Percentiles rank a stretch among this genome's conserved stretches.
Evolutionary conservation across 495 filamentous ascomycete species (phyloP).

Genomic region (Xylaria venustula): DNA sequence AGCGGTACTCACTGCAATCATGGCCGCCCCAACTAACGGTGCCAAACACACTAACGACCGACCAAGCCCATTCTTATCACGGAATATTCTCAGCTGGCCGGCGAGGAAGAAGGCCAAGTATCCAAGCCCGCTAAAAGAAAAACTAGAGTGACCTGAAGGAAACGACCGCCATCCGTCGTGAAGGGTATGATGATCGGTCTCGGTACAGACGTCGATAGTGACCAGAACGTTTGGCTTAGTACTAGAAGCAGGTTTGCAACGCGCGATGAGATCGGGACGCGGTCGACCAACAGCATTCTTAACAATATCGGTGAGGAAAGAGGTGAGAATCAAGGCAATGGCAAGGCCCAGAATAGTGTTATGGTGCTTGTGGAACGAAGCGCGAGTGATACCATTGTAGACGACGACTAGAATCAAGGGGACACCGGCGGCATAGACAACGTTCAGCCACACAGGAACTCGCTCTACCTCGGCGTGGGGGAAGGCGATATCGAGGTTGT

Average conservation of each 20-base stretch:
- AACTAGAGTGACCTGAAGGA: constrained; percentile 83
- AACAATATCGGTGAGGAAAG: constrained; percentile 83
- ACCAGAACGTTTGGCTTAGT: constrained; percentile 69
- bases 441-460: constrained; percentile 74
- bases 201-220: constrained; percentile 74
- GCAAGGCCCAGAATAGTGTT: constrained; percentile 78
- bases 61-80: constrained; percentile 66
- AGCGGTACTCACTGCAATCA: constrained; percentile 59
- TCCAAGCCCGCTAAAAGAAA: constrained; percentile 82
- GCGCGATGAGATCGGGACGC: constrained; percentile 81
- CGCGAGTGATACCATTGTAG: constrained; percentile 60
- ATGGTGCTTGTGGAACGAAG: constrained; percentile 76
- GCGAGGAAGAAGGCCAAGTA: constrained; percentile 77
- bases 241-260: constrained; percentile 71
- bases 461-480: constrained; percentile 84
- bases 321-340: constrained; percentile 72
- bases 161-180: constrained; percentile 95
- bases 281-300: constrained; percentile 92
- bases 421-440: constrained; percentile 71
- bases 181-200: constrained; percentile 70
- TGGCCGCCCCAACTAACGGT: constrained; percentile 74
- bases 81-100: constrained; percentile 76
- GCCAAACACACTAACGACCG: constrained; percentile 62
- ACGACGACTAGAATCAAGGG: constrained; percentile 64
- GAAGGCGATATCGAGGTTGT: constrained; percentile 78